Percentiles rank a stretch among this genome's conserved stretches.
These are phyloP conservation scores for Sonneratia alba DNA, from an alignment of 345 rosid species.

Conservation along the genomic window DNA sequence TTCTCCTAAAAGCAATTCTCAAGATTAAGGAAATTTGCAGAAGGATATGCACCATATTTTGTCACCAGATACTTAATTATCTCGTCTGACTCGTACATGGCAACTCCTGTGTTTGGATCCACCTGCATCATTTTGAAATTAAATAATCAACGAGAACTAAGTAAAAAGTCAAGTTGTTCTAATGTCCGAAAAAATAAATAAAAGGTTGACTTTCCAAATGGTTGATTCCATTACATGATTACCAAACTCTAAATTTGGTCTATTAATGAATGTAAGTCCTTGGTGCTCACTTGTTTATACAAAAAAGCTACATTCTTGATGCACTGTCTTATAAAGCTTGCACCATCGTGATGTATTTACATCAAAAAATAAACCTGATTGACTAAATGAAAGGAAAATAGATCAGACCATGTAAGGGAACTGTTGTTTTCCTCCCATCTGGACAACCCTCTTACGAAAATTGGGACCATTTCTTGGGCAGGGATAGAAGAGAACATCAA, in stretches of 20 bases:
- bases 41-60: conserved; percentile 55
- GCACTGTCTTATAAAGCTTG: background rate
- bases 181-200: background rate
- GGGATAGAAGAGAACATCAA: conserved; percentile 87
- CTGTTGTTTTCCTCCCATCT: conserved; percentile 88
- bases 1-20: background rate
- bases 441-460: conserved; percentile 66
- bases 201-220: no score
- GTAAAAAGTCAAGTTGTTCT: background rate
- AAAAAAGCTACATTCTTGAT: background rate
- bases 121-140: conserved; percentile 30
- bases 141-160: background rate
- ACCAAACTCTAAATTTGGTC: no score
- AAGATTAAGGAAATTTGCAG: background rate
- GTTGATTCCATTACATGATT: no score
- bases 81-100: conserved; percentile 91
- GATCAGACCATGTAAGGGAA: conserved; percentile 89
- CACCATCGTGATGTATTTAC: background rate
- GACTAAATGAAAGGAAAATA: background rate
- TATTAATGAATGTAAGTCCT: background rate
- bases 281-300: background rate
- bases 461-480: conserved; percentile 86
- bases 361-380: background rate
- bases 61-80: conserved; percentile 71
- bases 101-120: conserved; percentile 84